phyloP scores from a whole-genome alignment of 306 rosid species.

The Carpinus fangiana region DNA sequence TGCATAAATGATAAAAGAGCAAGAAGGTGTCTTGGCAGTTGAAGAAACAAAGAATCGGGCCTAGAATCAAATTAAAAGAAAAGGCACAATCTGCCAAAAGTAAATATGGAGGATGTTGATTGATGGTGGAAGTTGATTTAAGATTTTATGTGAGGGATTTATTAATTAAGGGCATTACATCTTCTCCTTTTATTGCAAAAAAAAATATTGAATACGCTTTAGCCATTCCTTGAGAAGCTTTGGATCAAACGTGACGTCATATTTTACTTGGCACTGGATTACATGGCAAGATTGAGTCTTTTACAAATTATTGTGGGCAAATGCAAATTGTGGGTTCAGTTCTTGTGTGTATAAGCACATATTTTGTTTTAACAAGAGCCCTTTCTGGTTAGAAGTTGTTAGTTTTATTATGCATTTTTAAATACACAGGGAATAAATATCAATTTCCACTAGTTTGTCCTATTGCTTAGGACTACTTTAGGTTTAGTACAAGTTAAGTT shows the following conservation, averaged over 20 bases:
- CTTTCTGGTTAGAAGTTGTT: neutral
- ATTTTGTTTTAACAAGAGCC: neutral
- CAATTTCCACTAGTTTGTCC: neutral
- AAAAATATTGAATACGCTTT: neutral
- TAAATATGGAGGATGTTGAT: neutral
- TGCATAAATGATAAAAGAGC: neutral
- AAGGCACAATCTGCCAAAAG: neutral
- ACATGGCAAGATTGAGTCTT: neutral
- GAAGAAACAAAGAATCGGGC: neutral
- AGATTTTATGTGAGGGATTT: neutral
- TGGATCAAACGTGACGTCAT: neutral
- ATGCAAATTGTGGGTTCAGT: neutral
- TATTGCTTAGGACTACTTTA: neutral
- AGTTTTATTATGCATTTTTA: neutral
- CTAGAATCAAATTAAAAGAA: neutral
- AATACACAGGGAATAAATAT: neutral
- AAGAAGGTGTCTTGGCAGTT: neutral
- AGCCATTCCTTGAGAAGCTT: neutral
- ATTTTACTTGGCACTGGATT: no score
- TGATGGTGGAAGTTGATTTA: neutral
- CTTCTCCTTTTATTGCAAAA: neutral
- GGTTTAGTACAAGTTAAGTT: neutral
- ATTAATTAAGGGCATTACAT: neutral
- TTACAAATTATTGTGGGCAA: neutral
- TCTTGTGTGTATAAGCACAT: neutral